phyloP scores from a whole-genome alignment of 257 asterid genomes.

The Avicennia marina region DNA sequence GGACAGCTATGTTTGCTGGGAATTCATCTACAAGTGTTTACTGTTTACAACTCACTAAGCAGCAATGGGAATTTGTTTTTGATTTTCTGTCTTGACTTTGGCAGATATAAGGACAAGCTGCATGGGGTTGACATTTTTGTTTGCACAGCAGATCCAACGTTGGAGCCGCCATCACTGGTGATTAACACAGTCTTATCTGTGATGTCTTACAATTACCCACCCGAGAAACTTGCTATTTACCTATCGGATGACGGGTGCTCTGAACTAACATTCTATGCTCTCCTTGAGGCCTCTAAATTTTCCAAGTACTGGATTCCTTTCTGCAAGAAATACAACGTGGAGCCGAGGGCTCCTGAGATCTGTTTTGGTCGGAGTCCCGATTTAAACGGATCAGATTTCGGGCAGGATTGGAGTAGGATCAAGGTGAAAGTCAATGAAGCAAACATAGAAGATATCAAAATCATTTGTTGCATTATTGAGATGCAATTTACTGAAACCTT shows the following conservation, averaged over 20 bases:
- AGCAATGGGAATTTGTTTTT: too few relatives aligned
- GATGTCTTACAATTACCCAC: constrained; percentile 24
- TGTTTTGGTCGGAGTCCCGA: constrained; percentile 3
- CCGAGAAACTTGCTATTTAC: constrained; percentile 24
- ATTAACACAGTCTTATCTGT: constrained; percentile 25
- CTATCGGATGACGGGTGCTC: constrained; percentile 31
- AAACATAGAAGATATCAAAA: too few relatives aligned
- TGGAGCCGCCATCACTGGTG: constrained; percentile 23
- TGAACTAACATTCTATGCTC: constrained; percentile 22
- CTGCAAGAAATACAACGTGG: constrained; percentile 22
- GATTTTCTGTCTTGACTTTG: too few relatives aligned
- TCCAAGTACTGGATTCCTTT: constrained; percentile 24
- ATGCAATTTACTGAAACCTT: neutral
- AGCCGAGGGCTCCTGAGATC: constrained; percentile 13
- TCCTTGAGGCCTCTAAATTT: constrained; percentile 20
- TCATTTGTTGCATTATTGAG: too few relatives aligned
- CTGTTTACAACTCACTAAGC: too few relatives aligned
- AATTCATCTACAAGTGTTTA: too few relatives aligned
- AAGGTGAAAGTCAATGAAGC: too few relatives aligned
- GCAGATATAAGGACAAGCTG: too few relatives aligned
- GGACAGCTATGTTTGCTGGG: too few relatives aligned
- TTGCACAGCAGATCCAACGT: constrained; percentile 23
- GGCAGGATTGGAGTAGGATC: neutral
- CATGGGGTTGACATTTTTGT: constrained; percentile 24
- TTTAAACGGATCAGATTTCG: neutral